phyloP scores from a whole-genome alignment of 768 basidiomycete genomes.

The Psilocybe sp. region DNA sequence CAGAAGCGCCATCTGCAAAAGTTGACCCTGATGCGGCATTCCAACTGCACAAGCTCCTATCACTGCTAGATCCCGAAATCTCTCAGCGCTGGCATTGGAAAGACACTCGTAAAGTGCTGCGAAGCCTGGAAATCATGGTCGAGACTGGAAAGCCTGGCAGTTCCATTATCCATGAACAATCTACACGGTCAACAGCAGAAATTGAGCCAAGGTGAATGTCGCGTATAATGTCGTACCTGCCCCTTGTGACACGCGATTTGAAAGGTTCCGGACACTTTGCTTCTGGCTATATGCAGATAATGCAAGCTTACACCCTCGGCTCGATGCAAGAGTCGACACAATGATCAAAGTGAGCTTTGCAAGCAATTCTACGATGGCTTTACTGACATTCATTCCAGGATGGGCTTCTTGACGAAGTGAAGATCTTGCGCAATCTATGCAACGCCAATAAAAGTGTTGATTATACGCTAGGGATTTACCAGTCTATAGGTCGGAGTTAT shows the following conservation, averaged over 20 bases:
- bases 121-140: slow-evolving; percentile 76
- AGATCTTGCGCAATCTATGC: slow-evolving; percentile 41
- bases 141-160: slow-evolving; percentile 64
- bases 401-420: slow-evolving; percentile 81
- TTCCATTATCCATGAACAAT: slow-evolving; percentile 66
- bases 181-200: slow-evolving; percentile 26
- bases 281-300: slow-evolving; percentile 89
- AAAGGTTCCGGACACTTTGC: slow-evolving; percentile 79
- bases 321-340: slow-evolving; percentile 79
- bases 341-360: slow-evolving; percentile 73
- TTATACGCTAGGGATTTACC: slow-evolving; percentile 86
- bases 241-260: slow-evolving; percentile 1
- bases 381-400: slow-evolving; percentile 36
- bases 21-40: slow-evolving; percentile 53
- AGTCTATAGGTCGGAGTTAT: slow-evolving; percentile 73
- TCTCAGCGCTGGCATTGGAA: slow-evolving; percentile 94
- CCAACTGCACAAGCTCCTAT: slow-evolving; percentile 64
- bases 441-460: slow-evolving; percentile 30
- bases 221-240: not conserved
- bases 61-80: slow-evolving; percentile 65
- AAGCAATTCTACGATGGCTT: not conserved
- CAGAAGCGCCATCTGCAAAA: slow-evolving; percentile 54
- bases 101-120: slow-evolving; percentile 86
- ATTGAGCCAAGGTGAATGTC: slow-evolving; percentile 52
- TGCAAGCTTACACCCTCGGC: slow-evolving; percentile 55